phyloP scores from a whole-genome alignment of 2,329 filamentous ascomycete species.

The Acrodontium crateriforme region DNA sequence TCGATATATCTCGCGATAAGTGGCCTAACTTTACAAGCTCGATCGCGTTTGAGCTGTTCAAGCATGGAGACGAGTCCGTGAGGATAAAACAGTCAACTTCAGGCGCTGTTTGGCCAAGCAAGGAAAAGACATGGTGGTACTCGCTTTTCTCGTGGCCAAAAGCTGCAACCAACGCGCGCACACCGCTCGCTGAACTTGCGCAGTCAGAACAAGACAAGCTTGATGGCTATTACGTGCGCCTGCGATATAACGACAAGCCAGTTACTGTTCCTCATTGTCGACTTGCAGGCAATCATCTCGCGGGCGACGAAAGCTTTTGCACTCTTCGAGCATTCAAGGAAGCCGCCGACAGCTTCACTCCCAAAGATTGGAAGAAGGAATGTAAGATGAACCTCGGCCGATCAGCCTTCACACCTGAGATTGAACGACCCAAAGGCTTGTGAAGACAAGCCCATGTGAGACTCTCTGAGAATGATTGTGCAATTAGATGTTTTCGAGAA shows the following conservation, averaged over 20 bases:
- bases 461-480: too few species aligned
- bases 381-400: conserved; percentile 46
- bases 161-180: conserved; percentile 29
- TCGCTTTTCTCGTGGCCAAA: conserved; percentile 12
- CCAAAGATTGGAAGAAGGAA: conserved; percentile 58
- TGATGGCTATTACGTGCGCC: conserved; percentile 69
- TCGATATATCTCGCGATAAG: conserved; percentile 44
- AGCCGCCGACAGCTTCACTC: conserved; percentile 83
- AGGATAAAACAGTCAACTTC: conserved; percentile 9
- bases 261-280: conserved; percentile 74
- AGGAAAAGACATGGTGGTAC: conserved; percentile 15
- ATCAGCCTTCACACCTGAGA: conserved; percentile 20
- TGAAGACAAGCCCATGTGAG: too few species aligned
- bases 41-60: conserved; percentile 82
- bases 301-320: conserved; percentile 79
- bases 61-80: conserved; percentile 28
- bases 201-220: conserved; percentile 45
- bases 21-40: conserved; percentile 95
- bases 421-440: conserved; percentile 9
- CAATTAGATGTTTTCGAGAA: too few species aligned
- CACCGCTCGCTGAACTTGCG: conserved; percentile 41
- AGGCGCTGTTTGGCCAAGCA: conserved; percentile 8
- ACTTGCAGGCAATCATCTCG: conserved; percentile 53
- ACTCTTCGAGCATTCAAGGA: conserved; percentile 85
- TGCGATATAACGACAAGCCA: conserved; percentile 80